Percentiles rank a stretch among this genome's conserved stretches.
Evolutionary conservation across 352 stramenopile genomes (phyloP).

Genomic region (Phytophthora pini): DNA sequence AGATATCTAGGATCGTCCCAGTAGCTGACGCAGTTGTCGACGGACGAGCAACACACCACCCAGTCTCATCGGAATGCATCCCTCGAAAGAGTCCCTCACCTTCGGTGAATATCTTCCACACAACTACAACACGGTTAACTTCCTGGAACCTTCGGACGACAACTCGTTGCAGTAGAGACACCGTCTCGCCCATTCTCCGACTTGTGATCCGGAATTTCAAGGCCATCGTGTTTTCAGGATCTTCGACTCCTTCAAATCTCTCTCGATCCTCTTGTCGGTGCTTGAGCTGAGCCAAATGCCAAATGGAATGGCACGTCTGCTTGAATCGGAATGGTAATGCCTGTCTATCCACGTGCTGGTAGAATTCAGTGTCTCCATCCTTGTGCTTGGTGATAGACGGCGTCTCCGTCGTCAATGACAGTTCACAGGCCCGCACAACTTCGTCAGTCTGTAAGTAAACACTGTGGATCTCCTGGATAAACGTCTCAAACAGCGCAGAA

Average conservation of each 20-base stretch:
- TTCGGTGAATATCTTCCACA: slow-evolving; percentile 2
- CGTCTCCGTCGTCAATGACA: neutral
- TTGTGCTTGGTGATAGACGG: too few relatives aligned
- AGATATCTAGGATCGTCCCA: neutral
- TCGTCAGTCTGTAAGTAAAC: slow-evolving; percentile 5
- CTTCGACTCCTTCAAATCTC: neutral
- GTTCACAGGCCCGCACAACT: neutral
- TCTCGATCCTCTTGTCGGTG: slow-evolving; percentile 1
- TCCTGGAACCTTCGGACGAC: slow-evolving; percentile 1
- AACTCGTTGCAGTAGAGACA: neutral
- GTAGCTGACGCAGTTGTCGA: neutral
- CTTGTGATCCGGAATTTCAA: slow-evolving; percentile 11
- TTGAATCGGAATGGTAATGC: neutral
- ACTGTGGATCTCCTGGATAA: slow-evolving; percentile 5
- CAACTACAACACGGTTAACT: neutral
- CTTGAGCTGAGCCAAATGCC: slow-evolving; percentile 4
- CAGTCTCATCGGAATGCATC: slow-evolving; percentile 14
- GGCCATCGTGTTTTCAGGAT: neutral
- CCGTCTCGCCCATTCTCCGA: too few relatives aligned
- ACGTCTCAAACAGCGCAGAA: slow-evolving; percentile 3
- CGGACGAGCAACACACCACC: slow-evolving; percentile 6
- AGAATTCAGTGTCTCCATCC: neutral
- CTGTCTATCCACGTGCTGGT: neutral
- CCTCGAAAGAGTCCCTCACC: slow-evolving; percentile 4
- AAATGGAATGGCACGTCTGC: slow-evolving; percentile 3